phyloP scores from a whole-genome alignment of 352 stramenopile species.

The Pythium folliculosum region DNA sequence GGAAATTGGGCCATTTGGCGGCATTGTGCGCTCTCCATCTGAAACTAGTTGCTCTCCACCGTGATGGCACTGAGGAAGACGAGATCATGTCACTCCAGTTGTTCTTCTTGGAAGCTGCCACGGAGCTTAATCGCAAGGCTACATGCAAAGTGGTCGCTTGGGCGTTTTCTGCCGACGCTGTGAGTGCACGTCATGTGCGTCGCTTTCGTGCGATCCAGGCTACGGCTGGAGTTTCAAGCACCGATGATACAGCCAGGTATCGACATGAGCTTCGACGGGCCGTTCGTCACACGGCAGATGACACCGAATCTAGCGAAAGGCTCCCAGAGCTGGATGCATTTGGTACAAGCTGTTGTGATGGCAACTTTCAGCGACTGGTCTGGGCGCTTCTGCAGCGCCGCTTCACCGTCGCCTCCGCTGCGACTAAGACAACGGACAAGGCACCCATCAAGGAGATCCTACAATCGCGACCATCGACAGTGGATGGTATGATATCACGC shows the following conservation, averaged over 20 bases:
- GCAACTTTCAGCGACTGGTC: conserved; percentile 30
- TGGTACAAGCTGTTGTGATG: conserved; percentile 32
- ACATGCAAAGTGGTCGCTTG: conserved; percentile 8
- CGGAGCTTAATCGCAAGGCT: neutral
- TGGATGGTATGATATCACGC: conserved; percentile 23
- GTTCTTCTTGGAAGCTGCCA: conserved; percentile 37
- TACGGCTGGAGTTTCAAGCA: neutral
- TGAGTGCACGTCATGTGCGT: conserved; percentile 16
- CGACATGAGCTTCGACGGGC: conserved; percentile 3
- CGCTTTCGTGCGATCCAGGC: conserved; percentile 9
- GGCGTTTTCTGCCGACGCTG: conserved; percentile 11
- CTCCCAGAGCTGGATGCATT: conserved; percentile 19
- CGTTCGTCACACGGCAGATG: neutral
- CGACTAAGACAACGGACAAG: neutral
- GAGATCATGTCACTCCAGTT: conserved; percentile 37
- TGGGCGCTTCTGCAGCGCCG: conserved; percentile 33
- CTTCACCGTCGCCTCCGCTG: conserved; percentile 9
- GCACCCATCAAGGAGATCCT: conserved; percentile 18
- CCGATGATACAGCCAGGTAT: neutral
- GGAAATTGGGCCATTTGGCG: conserved; percentile 16
- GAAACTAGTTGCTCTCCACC: conserved; percentile 27
- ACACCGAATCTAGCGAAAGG: too few species aligned
- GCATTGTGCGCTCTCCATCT: conserved; percentile 48
- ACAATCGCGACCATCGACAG: conserved; percentile 11
- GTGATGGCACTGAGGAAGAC: conserved; percentile 27